phyloP scores from a whole-genome alignment of 176 grass and related monocot genomes.

The Rhynchospora breviuscula region DNA sequence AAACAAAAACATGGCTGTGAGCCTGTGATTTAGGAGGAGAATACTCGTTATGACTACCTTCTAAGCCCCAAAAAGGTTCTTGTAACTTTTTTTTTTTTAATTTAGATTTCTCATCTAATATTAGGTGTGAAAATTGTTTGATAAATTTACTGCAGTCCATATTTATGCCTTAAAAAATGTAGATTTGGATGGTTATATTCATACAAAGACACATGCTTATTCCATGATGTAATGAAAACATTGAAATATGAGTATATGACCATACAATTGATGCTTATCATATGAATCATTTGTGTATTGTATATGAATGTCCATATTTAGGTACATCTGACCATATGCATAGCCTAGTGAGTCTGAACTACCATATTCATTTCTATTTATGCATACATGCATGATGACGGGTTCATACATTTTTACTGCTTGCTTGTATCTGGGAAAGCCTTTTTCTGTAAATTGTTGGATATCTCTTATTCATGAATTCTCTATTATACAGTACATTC shows the following conservation, averaged over 20 bases:
- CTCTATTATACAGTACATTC: slow-evolving; percentile 65
- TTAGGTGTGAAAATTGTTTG: not conserved
- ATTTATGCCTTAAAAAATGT: not conserved
- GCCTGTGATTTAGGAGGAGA: slow-evolving; percentile 71
- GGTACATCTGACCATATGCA: not conserved
- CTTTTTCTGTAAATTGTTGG: not conserved
- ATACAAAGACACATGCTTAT: not conserved
- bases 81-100: not conserved
- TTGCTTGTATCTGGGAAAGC: no score
- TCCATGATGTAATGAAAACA: not conserved
- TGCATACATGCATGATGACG: not conserved
- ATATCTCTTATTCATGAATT: not conserved
- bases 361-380: not conserved
- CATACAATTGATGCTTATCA: no score
- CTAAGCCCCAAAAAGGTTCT: slow-evolving; percentile 86
- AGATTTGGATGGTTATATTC: not conserved
- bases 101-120: not conserved
- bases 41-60: slow-evolving; percentile 70
- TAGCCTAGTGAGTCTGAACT: not conserved
- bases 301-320: no score
- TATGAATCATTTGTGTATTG: no score
- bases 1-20: slow-evolving; percentile 81
- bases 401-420: not conserved
- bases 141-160: not conserved
- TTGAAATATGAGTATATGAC: no score